A percentile compares a stretch with the other conserved stretches of the same genome.
phyloP scores from a whole-genome alignment of 1,284 basidiomycete genomes.

The Xerocomus amazonicus region DNA sequence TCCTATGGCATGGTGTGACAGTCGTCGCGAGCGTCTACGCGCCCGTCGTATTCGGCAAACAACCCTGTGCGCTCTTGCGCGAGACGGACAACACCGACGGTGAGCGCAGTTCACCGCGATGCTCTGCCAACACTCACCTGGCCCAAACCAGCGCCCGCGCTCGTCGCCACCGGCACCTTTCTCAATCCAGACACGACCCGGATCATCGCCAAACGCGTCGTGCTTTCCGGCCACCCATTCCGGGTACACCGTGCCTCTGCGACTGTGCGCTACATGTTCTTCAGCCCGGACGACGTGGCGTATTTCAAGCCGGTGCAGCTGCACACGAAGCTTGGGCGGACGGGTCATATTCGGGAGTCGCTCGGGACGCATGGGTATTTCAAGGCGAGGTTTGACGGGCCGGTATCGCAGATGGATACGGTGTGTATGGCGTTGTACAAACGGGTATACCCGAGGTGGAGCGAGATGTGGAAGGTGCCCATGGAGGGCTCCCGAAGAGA shows the following conservation, averaged over 20 bases:
- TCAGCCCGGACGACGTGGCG: conserved; percentile 87
- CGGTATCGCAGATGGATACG: conserved; percentile 95
- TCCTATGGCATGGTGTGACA: conserved; percentile 78
- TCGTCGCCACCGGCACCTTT: conserved; percentile 91
- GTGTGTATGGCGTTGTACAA: conserved; percentile 91
- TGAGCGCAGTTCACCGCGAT: conserved; percentile 24
- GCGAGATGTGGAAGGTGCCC: conserved; percentile 46
- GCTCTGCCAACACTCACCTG: no score
- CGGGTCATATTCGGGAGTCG: conserved; percentile 90
- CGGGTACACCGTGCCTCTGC: conserved; percentile 98
- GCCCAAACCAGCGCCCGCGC: conserved; percentile 57
- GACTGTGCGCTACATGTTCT: conserved; percentile 98
- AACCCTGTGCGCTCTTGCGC: conserved; percentile 70
- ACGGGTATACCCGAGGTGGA: conserved; percentile 86
- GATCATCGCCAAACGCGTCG: conserved; percentile 88
- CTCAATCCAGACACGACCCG: conserved; percentile 88
- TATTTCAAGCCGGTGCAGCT: conserved; percentile 95
- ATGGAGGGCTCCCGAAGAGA: not conserved
- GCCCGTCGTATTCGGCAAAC: conserved; percentile 86
- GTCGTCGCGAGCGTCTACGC: conserved; percentile 86
- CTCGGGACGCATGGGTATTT: conserved; percentile 99
- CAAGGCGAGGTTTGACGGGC: conserved; percentile 96
- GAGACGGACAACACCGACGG: conserved; percentile 64
- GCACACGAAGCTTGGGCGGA: conserved; percentile 88
- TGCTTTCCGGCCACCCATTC: conserved; percentile 95